phyloP scores from a whole-genome alignment of 208 protist genomes.

The Acanthamoeba castellanii region DNA sequence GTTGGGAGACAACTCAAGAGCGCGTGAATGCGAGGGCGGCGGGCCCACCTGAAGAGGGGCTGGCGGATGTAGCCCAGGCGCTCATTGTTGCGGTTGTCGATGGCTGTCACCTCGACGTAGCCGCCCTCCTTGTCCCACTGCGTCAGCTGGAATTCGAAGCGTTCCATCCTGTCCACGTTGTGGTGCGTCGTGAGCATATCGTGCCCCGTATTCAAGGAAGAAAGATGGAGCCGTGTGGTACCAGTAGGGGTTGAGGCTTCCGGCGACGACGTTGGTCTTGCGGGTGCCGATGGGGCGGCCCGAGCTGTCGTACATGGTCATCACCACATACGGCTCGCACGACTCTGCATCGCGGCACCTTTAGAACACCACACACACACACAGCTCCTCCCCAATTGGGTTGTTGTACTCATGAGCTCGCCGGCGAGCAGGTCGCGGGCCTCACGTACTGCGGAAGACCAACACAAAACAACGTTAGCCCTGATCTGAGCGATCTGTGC shows the following conservation, averaged over 20 bases:
- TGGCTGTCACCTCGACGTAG: background rate
- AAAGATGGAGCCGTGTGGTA: background rate
- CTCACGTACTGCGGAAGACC: background rate
- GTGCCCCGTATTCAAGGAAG: background rate
- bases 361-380: background rate
- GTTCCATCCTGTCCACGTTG: background rate
- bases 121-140: conserved; percentile 27
- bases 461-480: background rate
- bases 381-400: no score
- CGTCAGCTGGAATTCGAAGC: background rate
- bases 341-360: background rate
- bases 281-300: background rate
- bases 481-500: no score
- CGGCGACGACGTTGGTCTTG: background rate
- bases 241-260: background rate
- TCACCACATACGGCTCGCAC: background rate
- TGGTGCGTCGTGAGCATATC: background rate
- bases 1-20: background rate
- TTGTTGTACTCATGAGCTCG: background rate
- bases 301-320: background rate
- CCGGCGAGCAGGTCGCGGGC: background rate
- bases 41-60: background rate
- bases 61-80: background rate
- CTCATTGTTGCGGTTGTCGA: background rate
- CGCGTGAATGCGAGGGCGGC: no score